Evolutionary conservation across 768 basidiomycete species (phyloP), one percentile per base, ranked within the genome.

Genomic region (Rhodosporidiobolus sp.): DNA sequence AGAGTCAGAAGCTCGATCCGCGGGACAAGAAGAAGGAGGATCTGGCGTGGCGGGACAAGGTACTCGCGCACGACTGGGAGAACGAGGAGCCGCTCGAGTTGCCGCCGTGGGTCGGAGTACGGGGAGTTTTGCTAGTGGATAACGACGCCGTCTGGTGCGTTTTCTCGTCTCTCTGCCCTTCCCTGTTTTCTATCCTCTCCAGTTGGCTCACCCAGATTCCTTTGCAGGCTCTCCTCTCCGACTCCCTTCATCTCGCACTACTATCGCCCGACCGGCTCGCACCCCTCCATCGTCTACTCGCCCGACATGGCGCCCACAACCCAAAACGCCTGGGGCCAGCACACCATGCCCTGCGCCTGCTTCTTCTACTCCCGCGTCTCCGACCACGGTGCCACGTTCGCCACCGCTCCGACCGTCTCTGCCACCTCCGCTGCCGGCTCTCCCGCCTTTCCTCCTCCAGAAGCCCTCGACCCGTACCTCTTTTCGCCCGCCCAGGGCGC

Each of bases 121-220:
- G 60, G 50, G 76, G 76, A 1, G 69, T 77, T 0, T 48, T 77
- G 57, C 54, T 77, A 10, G 76, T 72, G 17, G 76, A 77, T 45
- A 74, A 74, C 53, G 76, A 77, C 43, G 76, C 76, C 32, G 73
- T 74, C 34, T 77, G 76, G 76, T 77, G 35, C 53, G 72, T 53
- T 32, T 26, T 28, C 4, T 55, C n/a, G n/a, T n/a, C n/a, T n/a
- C n/a, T n/a, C n/a, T n/a, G n/a, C 60, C 54, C 26, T 46, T 28
- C 35, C 52, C 26, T 19, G 5, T 50, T 9, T 19, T 32, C 35
- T 11, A 11, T n/a, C 7, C 17, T 34, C 11, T n/a, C 20, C 17
- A n/a, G 46, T 35, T 35, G 17, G 20, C 52, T 46, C 17, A 16
- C 38, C 20, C 2, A 1, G 43, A 38, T n/a, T 38, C 10, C 16